A percentile compares a stretch with the other conserved stretches of the same genome.
phyloP scores from a whole-genome alignment of 1,284 basidiomycete genomes.

The Papiliotrema fonsecae region DNA sequence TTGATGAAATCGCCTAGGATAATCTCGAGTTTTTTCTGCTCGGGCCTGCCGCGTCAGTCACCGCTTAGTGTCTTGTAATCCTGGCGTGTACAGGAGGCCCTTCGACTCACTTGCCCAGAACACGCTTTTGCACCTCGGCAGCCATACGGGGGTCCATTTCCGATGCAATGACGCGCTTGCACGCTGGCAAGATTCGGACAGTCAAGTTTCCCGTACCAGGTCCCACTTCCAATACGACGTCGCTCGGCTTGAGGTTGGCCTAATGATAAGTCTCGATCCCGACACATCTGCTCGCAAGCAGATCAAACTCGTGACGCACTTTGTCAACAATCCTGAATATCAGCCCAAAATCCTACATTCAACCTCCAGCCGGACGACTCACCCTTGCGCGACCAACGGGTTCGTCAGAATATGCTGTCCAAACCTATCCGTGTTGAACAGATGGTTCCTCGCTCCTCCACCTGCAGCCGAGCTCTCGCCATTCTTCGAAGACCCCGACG shows the following conservation, averaged over 20 bases:
- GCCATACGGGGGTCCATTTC: slow-evolving; percentile 99
- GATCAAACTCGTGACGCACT: slow-evolving; percentile 44
- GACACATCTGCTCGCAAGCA: background rate
- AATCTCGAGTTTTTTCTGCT: slow-evolving; percentile 89
- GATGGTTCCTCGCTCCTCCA: slow-evolving; percentile 61
- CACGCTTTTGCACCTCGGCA: slow-evolving; percentile 92
- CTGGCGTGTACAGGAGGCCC: too few relatives aligned
- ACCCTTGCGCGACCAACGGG: slow-evolving; percentile 82
- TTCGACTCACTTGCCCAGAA: slow-evolving; percentile 87
- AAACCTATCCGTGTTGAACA: slow-evolving; percentile 90
- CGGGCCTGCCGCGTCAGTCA: slow-evolving; percentile 60
- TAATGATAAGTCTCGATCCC: slow-evolving; percentile 43
- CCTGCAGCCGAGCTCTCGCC: slow-evolving; percentile 50
- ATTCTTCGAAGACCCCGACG: slow-evolving; percentile 19
- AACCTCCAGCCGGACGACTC: slow-evolving; percentile 44
- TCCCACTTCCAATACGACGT: slow-evolving; percentile 95
- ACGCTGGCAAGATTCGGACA: slow-evolving; percentile 87
- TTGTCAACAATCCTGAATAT: slow-evolving; percentile 68
- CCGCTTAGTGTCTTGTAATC: background rate
- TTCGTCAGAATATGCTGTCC: slow-evolving; percentile 98
- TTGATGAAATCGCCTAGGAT: slow-evolving; percentile 97
- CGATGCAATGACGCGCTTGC: slow-evolving; percentile 85
- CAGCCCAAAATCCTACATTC: slow-evolving; percentile 9
- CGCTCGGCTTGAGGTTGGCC: slow-evolving; percentile 89
- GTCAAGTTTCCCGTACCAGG: slow-evolving; percentile 98